These are phyloP conservation scores for Aureobasidium uvarum DNA, from an alignment of 2,329 filamentous ascomycete genomes.

Conservation along the genomic window DNA sequence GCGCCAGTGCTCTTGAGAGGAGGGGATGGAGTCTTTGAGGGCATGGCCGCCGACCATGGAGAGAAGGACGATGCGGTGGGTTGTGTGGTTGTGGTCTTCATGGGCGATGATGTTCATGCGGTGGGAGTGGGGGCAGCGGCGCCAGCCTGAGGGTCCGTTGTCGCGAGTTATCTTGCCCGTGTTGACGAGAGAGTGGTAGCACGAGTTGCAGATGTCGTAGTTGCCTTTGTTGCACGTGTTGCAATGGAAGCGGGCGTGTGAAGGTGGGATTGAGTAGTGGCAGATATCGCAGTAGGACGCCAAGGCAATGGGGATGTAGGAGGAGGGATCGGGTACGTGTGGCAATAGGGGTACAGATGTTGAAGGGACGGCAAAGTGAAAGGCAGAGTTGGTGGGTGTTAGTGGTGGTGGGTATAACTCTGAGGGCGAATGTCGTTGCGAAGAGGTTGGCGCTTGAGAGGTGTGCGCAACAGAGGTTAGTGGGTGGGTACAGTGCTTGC, in stretches of 20 bases:
- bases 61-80: constrained; percentile 64
- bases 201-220: constrained; percentile 79
- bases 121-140: constrained; percentile 72
- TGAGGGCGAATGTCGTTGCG: constrained; percentile 1
- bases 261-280: constrained; percentile 66
- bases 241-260: constrained; percentile 74
- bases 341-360: constrained; percentile 33
- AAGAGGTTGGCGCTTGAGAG: constrained; percentile 8
- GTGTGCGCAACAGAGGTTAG: constrained; percentile 63
- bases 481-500: constrained; percentile 75
- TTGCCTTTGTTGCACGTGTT: constrained; percentile 73
- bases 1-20: constrained; percentile 32
- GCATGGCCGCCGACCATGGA: constrained; percentile 76
- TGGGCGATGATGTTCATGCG: constrained; percentile 82
- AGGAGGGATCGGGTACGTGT: constrained; percentile 40
- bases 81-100: constrained; percentile 64
- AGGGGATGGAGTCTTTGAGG: constrained; percentile 52
- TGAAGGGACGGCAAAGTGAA: constrained; percentile 26
- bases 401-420: constrained; percentile 21
- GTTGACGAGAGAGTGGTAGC: constrained; percentile 67
- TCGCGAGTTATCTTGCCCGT: constrained; percentile 66
- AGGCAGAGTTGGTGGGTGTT: constrained; percentile 28
- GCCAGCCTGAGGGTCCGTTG: constrained; percentile 79
- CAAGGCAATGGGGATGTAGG: constrained; percentile 58
- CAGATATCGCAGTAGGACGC: constrained; percentile 78